These are phyloP conservation scores for Claviceps digitariae DNA, from an alignment of 2,329 filamentous ascomycete genomes.

Conservation along the genomic window DNA sequence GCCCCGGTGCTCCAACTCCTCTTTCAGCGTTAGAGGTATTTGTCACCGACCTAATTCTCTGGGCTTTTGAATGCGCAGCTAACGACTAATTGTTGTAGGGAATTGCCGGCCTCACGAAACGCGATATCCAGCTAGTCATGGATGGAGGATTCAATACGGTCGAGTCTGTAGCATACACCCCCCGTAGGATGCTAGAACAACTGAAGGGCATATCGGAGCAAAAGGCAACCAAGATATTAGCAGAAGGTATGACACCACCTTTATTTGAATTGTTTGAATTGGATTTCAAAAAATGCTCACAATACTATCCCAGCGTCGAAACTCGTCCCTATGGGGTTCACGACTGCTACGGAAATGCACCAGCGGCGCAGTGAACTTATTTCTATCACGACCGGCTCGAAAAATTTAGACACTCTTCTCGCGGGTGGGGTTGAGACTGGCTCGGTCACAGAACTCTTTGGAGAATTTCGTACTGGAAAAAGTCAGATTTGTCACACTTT, in stretches of 20 bases:
- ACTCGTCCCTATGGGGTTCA: conserved; percentile 96
- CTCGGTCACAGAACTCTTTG: conserved; percentile 95
- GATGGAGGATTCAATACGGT: conserved; percentile 93
- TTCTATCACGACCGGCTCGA: conserved; percentile 94
- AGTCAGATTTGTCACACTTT: conserved; percentile 97
- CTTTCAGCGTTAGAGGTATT: conserved; percentile 74
- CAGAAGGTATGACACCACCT: conserved; percentile 62
- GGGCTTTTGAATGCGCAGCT: neutral
- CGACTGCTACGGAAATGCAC: conserved; percentile 98
- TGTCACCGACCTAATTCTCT: neutral
- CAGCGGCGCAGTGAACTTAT: conserved; percentile 92
- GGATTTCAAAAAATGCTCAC: conserved; percentile 11
- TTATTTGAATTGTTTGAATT: no score
- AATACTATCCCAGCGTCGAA: conserved; percentile 57
- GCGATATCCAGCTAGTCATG: conserved; percentile 85
- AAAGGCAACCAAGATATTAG: conserved; percentile 83
- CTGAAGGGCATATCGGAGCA: conserved; percentile 98
- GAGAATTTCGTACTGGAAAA: conserved; percentile 95
- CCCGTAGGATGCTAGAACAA: conserved; percentile 72
- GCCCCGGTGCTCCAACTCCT: conserved; percentile 87
- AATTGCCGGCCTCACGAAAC: conserved; percentile 75
- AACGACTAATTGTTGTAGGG: conserved; percentile 40
- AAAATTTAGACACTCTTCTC: conserved; percentile 88
- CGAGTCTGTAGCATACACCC: conserved; percentile 86
- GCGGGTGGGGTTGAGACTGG: conserved; percentile 94